Base-by-base conservation (phyloP, 176 grass and related monocot species). In the Luzula sylvatica region DNA sequence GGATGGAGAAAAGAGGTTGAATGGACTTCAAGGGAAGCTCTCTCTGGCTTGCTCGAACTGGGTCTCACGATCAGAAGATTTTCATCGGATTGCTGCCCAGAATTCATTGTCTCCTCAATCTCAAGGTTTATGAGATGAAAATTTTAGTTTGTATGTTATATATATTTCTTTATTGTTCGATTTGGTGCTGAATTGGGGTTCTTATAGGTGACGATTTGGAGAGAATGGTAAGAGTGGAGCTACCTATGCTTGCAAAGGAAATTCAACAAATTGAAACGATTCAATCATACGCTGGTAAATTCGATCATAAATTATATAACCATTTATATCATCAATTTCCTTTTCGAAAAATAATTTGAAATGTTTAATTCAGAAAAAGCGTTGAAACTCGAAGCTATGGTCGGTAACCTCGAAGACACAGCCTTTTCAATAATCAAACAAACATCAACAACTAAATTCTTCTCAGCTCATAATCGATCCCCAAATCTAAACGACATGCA, bases 381-480 rank as follows among this genome's bases (percentile, higher is more conserved):
- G 62, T 75, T 96, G 75, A 67, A 86, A 66, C 72, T 96, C 68
- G 84, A 96, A 77, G 71, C 81, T 76, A 78, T 96, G 70, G 90
- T 96, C 58, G 90, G 90, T 43, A 83, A 96, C 45, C 81, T 96
- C 44, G 90, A 96, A 86, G 84, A 96, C 82, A 55, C 30, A 46
- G 26, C 84, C 61, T 88, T 81, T 61, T 68, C 77, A 18, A 86
- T 89, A 15, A 42, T 89, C 49, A 72, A 74, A 12, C 77, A 77
- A 44, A 60, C 77, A 24, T 73, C 77, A 21, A 78, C 65, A 65
- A 53, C 70, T 27, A 73, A 68, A 67, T 67, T 75, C 2, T 68
- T 76, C 46, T 63, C 71, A 29, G 35, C 56, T 46, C 35, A 75
- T 78, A 26, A 43, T 19, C 24, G 24, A 13, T 22, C 62, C 68